Base-by-base conservation (phyloP, 2,329 filamentous ascomycete species). In the Fusarium redolens region DNA sequence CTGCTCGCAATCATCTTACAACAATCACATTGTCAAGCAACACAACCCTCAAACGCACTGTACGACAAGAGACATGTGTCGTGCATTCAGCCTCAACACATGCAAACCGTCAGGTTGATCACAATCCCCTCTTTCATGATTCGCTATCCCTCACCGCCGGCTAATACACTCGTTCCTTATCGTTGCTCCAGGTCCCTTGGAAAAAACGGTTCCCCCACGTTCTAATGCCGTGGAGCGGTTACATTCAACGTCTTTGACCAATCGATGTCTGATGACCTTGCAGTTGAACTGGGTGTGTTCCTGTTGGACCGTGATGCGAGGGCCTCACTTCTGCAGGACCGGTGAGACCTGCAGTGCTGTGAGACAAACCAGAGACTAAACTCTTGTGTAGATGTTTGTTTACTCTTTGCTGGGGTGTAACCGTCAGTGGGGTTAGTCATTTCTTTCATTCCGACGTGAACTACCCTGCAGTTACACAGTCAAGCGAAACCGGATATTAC, bases 61-160 rank as follows among this genome's bases (percentile, higher is more conserved):
- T 38, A 54, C 25, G 25, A 40, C 17, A 13, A 40, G 35, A 37
- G 33, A 30, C 35, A 30, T 20, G 28, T 28, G 40, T 37, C 13
- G 38, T 40, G 38, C 44, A 30, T 58, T 56, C 58, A 65, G 66
- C 66, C 58, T 69, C 65, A 69, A 50, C 33, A 28, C 14, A 62
- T 56, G 65, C 38, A 68, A 45, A 56, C 25, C 17, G 30, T 28
- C 40, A 28, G 12, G 38, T 51, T 33, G 20, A 51, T 64, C 50
- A 47, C 40, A 22, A 18, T 11, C 11, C 52, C 12, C 31, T 28
- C n/a, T 47, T 52, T 28, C 54, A n/a, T 60, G 43, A 71, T 71
- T 73, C 66, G 70, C 22, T 44, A 48, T 38, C 37, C 18, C 59
- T 69, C 66, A 69, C 66, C 66, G 66, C 66, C 66, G 66, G 59